Evolutionary conservation across 352 stramenopile species (phyloP).

Genomic region (Paralagenidium karlingii): DNA sequence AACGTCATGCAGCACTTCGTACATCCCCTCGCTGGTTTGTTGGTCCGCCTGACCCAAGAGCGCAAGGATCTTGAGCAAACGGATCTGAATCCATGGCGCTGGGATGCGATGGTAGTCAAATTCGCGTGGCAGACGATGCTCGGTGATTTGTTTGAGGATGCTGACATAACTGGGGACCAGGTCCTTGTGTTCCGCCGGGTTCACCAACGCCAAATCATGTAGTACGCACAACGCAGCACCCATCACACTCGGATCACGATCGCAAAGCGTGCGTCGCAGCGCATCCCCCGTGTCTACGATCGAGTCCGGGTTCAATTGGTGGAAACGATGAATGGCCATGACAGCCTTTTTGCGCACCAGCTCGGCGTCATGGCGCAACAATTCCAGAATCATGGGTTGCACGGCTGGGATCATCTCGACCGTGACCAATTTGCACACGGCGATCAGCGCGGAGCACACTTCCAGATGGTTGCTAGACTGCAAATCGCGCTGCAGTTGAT

Average conservation of each 20-base stretch:
- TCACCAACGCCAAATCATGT: constrained; percentile 85
- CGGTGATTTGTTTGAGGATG: constrained; percentile 99
- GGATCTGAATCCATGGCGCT: constrained; percentile 99
- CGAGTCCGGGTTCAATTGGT: constrained; percentile 95
- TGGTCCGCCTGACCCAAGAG: constrained; percentile 92
- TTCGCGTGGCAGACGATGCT: constrained; percentile 96
- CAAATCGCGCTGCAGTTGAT: constrained; percentile 96
- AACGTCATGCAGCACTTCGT: constrained; percentile 97
- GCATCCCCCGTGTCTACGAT: constrained; percentile 84
- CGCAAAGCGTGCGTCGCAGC: constrained; percentile 93
- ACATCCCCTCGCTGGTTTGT: constrained; percentile 96
- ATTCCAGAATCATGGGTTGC: constrained; percentile 90
- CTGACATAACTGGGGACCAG: constrained; percentile 97
- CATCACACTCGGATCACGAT: constrained; percentile 99
- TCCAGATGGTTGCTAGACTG: constrained; percentile 89
- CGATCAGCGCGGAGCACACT: constrained; percentile 92
- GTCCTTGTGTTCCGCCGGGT: constrained; percentile 94
- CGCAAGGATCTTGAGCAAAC: constrained; percentile 93
- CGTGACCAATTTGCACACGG: constrained; percentile 94
- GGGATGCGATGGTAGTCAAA: constrained; percentile 99
- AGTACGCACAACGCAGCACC: constrained; percentile 89
- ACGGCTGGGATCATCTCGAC: constrained; percentile 97
- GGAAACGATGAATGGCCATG: constrained; percentile 96
- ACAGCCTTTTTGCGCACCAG: constrained; percentile 99
- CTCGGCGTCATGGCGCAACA: constrained; percentile 93